These are phyloP conservation scores for Begonia masoniana DNA, from an alignment of 306 rosid genomes.

Conservation along the genomic window DNA sequence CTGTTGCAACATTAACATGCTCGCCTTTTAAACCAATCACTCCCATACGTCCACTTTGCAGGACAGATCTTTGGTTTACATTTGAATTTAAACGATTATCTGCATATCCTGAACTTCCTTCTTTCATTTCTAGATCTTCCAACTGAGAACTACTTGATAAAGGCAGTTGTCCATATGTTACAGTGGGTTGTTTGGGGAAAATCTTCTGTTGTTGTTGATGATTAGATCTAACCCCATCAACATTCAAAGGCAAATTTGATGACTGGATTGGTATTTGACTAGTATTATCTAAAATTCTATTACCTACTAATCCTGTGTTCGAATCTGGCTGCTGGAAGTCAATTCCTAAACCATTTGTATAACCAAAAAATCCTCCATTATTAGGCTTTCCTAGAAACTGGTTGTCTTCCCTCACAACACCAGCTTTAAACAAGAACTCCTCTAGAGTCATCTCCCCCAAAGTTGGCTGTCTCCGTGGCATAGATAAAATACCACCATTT, in stretches of 20 bases:
- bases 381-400: constrained; percentile 22
- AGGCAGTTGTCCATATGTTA: constrained; percentile 57
- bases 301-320: not conserved
- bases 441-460: constrained; percentile 80
- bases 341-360: constrained; percentile 25
- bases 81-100: constrained; percentile 44
- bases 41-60: constrained; percentile 70
- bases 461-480: constrained; percentile 61
- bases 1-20: constrained; percentile 31
- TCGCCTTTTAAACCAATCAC: constrained; percentile 57
- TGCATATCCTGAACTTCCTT: constrained; percentile 56
- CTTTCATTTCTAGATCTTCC: constrained; percentile 53
- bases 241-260: constrained; percentile 56
- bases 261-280: constrained; percentile 29
- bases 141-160: constrained; percentile 27
- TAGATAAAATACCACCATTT: constrained; percentile 9
- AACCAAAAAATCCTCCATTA: constrained; percentile 24
- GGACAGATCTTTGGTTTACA: constrained; percentile 29
- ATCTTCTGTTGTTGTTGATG: constrained; percentile 46
- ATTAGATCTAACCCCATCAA: constrained; percentile 61
- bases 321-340: constrained; percentile 35
- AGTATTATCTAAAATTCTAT: constrained; percentile 19
- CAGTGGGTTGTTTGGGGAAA: constrained; percentile 56
- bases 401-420: constrained; percentile 71
- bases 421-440: constrained; percentile 74